phyloP scores from a whole-genome alignment of 495 filamentous ascomycete genomes.

The Hyphodiscus hymeniophilus region DNA sequence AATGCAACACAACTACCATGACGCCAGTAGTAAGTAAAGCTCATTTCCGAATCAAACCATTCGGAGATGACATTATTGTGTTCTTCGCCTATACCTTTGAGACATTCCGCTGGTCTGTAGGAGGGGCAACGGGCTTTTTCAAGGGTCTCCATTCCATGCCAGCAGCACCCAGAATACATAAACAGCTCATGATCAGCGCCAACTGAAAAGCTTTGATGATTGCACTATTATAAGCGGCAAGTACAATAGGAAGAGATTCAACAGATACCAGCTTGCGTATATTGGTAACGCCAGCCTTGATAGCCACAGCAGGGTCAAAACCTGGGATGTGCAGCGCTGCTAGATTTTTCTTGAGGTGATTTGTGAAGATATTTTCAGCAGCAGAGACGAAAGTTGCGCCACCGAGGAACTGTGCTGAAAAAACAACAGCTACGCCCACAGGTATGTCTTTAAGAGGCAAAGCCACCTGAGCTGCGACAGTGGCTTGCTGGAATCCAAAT shows the following conservation, averaged over 20 bases:
- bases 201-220: conserved; percentile 23
- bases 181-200: conserved; percentile 9
- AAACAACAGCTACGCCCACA: conserved; percentile 51
- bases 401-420: conserved; percentile 54
- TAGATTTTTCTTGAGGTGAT: conserved; percentile 39
- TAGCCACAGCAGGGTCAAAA: conserved; percentile 38
- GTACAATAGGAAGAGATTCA: conserved; percentile 11
- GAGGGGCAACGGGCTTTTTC: too few species aligned
- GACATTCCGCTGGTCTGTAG: too few species aligned
- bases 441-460: conserved; percentile 46
- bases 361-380: conserved; percentile 53
- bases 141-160: conserved; percentile 22
- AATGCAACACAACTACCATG: too few species aligned
- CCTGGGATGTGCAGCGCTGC: conserved; percentile 18
- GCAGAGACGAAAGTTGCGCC: conserved; percentile 55
- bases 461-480: conserved; percentile 50
- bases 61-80: too few species aligned
- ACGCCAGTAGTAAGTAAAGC: too few species aligned
- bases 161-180: conserved; percentile 7
- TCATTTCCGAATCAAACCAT: too few species aligned
- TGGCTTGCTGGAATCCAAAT: conserved; percentile 60
- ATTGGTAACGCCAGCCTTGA: conserved; percentile 41
- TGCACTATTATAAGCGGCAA: conserved; percentile 25
- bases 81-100: too few species aligned
- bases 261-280: conserved; percentile 18